Conservation (phyloP, 192 early-diverging fungal genomes). For the Linnemannia elongata region DNA sequence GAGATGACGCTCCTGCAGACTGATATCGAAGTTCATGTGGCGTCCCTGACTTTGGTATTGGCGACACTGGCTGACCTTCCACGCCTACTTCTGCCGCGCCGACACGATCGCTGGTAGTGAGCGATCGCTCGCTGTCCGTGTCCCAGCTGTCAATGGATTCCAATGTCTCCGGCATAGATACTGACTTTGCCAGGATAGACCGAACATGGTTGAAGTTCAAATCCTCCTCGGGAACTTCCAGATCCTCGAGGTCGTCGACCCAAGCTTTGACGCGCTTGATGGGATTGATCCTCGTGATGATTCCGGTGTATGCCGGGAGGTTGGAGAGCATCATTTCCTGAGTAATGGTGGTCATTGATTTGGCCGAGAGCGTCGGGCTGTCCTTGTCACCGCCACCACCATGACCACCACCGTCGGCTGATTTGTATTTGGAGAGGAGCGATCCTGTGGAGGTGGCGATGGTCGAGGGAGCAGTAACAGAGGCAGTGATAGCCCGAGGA, state of each 20-base stretch:
- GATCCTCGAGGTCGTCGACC: conserved; percentile 50
- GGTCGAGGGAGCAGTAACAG: conserved; percentile 24
- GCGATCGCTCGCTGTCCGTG: conserved; percentile 32
- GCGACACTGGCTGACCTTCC: background rate
- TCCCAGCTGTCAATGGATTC: conserved; percentile 41
- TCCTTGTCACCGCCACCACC: background rate
- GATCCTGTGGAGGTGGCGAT: conserved; percentile 18
- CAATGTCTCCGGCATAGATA: conserved; percentile 14
- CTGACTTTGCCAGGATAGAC: conserved; percentile 31
- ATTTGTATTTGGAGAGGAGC: conserved; percentile 2
- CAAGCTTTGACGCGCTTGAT: conserved; percentile 46
- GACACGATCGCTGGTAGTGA: background rate
- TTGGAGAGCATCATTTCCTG: conserved; percentile 52
- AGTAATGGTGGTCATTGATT: conserved; percentile 46
- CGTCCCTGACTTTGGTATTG: background rate
- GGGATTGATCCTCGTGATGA: conserved; percentile 52
- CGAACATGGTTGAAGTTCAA: conserved; percentile 40
- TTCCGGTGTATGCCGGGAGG: conserved; percentile 29
- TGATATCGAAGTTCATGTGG: background rate
- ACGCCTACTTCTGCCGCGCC: background rate
- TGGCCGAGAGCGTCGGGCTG: conserved; percentile 6
- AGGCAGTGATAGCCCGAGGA: conserved; percentile 32
- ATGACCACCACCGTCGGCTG: background rate
- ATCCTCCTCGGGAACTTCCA: conserved; percentile 46
- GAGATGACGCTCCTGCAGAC: background rate